Evolutionary conservation across 2,329 filamentous ascomycete genomes (phyloP), one percentile per base, ranked within the genome.

Genomic region (Raffaelea arxii): DNA sequence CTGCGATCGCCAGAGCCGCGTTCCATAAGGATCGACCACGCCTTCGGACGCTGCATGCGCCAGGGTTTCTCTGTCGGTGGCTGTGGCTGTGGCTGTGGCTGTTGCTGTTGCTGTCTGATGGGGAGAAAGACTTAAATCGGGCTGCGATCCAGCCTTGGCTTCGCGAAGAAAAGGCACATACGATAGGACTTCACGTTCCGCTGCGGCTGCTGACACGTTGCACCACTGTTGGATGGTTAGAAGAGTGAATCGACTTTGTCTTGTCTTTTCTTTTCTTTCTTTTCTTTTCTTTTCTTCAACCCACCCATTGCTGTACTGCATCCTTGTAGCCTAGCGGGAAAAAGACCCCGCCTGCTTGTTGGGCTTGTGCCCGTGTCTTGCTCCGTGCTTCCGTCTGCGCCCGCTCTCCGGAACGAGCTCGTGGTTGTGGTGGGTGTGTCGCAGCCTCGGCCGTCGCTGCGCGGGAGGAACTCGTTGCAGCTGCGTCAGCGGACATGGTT

Each of bases 261-360:
- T 16, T 16, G 16, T 16, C 9, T 30, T 9, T 16, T 30, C 27
- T 30, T 9, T 9, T 9, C 27, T 9, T 30, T 9, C 27, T 30
- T 30, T 30, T 30, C 16, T 30, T 16, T 9, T 16, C 9, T 9
- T 30, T 9, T 9, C 27, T 30, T 9, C 11, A 16, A 72, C 81
- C 53, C 66, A 87, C 85, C 88, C 92, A 97, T 74, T 97, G 91
- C 55, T 77, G 83, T 52, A 88, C 87, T 16, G 87, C 91, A 49
- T 95, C 89, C 59, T 90, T 92, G 68, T 95, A 95, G 43, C 89
- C 83, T 21, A 97, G 68, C 2, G 92, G 90, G 55, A 98, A 97
- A 63, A 77, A 82, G 2, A 58, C 32, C 63, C 60, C 87, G 89
- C 56, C 55, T 69, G 62, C 16, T 46, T 48, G n/a, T 44, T 46